phyloP scores from a whole-genome alignment of 306 rosid genomes.

The Prunus padus region DNA sequence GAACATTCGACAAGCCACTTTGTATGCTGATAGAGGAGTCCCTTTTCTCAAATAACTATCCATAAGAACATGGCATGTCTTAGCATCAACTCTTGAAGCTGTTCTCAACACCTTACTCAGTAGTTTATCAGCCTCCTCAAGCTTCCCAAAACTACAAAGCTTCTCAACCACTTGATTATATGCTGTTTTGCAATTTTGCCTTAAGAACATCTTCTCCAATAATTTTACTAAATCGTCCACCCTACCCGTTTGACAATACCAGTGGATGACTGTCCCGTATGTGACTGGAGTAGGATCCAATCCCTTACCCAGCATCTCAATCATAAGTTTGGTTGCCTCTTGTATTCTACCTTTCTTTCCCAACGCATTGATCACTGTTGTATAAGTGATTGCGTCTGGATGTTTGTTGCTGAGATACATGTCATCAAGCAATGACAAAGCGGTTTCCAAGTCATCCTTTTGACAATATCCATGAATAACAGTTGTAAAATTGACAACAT shows the following conservation, averaged over 20 bases:
- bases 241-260: constrained; percentile 54
- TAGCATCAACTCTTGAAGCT: constrained; percentile 75
- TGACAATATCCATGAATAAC: constrained; percentile 83
- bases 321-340: constrained; percentile 58
- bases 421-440: constrained; percentile 75
- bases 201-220: constrained; percentile 65
- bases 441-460: constrained; percentile 69
- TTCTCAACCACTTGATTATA: constrained; percentile 86
- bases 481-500: constrained; percentile 76
- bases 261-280: constrained; percentile 73
- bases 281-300: constrained; percentile 83
- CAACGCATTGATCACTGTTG: constrained; percentile 67
- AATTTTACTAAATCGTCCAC: constrained; percentile 69
- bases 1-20: constrained; percentile 86
- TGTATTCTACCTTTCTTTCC: constrained; percentile 75
- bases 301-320: constrained; percentile 69
- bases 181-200: constrained; percentile 48
- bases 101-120: constrained; percentile 78
- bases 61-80: constrained; percentile 77
- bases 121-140: constrained; percentile 73
- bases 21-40: constrained; percentile 63
- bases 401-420: constrained; percentile 83
- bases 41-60: constrained; percentile 64
- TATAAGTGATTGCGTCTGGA: constrained; percentile 78
- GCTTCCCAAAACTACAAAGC: constrained; percentile 71